Base-by-base conservation (phyloP, 1,284 basidiomycete species). In the Paramarasmius palmivorus region DNA sequence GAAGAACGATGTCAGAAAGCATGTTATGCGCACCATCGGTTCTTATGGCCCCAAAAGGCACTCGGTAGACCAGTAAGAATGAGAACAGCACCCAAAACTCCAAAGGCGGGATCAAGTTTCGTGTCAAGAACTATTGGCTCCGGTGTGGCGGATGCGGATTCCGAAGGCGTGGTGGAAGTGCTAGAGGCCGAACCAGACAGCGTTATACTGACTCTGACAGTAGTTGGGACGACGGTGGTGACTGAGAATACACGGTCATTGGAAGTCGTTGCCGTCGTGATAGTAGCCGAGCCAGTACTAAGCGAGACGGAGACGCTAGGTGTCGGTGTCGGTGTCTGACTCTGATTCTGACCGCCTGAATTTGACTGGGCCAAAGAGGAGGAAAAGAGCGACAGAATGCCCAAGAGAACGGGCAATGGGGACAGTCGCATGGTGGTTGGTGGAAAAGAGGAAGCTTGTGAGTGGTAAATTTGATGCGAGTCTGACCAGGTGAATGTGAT, bases 11-110 rank as follows among this genome's bases (percentile, higher is more conserved):
- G 48, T 53, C 61, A 47, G 45, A 61, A 54, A 53, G 34, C 60
- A 53, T 51, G 57, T 52, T 48, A 59, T 59, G 49, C 75, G 46
- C 58, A 88, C 93, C 93, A 94, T 79, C 93, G 77, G 68, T 95
- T 95, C 78, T 94, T 95, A 71, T 94, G 92, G 19, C 95, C 95
- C 70, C 92, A 86, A 62, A 93, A 93, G 1, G 91, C 89, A 57
- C 92, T 92, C 3, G 93, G 92, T 14, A 95, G 75, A 53, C 95
- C 95, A 6, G 91, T 92, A 48, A 96, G 63, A 61, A 98, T 94
- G 65, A 98, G 84, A 59, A 97, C 71, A 6, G 83, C 92, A 48
- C 95, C 95, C 6, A 95, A 81, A 12, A 95, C 88, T 34, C 89
- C 94, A 69, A 95, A 98, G 14, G 87, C 93, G 14, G 92, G 90